Conservation (phyloP, 805 yeast species). For the Kuraishia floccosa region DNA sequence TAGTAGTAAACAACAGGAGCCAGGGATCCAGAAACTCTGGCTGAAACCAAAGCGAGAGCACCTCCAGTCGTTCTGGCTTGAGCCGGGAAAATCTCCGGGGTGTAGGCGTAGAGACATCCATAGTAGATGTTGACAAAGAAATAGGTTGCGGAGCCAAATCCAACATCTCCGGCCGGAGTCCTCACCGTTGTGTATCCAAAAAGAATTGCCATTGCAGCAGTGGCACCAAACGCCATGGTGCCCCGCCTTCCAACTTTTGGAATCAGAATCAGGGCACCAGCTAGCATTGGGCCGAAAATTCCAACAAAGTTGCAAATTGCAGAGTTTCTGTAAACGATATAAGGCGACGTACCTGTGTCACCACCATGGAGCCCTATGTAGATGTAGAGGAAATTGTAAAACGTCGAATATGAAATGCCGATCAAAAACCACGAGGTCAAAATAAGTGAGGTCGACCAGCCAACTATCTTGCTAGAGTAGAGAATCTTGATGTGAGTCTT, state of each 20-base stretch:
- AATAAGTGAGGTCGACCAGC: constrained; percentile 31
- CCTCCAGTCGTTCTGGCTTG: constrained; percentile 46
- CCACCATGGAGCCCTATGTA: constrained; percentile 42
- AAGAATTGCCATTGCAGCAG: constrained; percentile 43
- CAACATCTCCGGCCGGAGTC: constrained; percentile 42
- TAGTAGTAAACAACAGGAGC: constrained; percentile 48
- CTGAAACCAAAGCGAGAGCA: constrained; percentile 44
- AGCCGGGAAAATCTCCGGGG: constrained; percentile 53
- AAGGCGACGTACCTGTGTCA: constrained; percentile 24
- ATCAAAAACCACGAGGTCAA: constrained; percentile 43
- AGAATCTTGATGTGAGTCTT: constrained; percentile 30
- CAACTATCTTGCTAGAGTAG: constrained; percentile 33
- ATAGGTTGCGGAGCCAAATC: constrained; percentile 35
- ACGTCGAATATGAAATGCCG: constrained; percentile 48
- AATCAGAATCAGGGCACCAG: constrained; percentile 23
- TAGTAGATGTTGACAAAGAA: constrained; percentile 37
- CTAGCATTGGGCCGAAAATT: constrained; percentile 42
- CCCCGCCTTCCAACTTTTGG: constrained; percentile 44
- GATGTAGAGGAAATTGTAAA: constrained; percentile 40
- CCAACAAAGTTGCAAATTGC: constrained; percentile 34
- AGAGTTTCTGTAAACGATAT: constrained; percentile 34
- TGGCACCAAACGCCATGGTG: constrained; percentile 37
- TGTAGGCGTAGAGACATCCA: constrained; percentile 52
- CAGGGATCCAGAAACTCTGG: constrained; percentile 40
- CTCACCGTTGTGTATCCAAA: constrained; percentile 55